Percentiles rank a stretch among this genome's conserved stretches.
Conservation (phyloP, 192 early-diverging fungal species). For the Umbelopsis ramanniana region DNA sequence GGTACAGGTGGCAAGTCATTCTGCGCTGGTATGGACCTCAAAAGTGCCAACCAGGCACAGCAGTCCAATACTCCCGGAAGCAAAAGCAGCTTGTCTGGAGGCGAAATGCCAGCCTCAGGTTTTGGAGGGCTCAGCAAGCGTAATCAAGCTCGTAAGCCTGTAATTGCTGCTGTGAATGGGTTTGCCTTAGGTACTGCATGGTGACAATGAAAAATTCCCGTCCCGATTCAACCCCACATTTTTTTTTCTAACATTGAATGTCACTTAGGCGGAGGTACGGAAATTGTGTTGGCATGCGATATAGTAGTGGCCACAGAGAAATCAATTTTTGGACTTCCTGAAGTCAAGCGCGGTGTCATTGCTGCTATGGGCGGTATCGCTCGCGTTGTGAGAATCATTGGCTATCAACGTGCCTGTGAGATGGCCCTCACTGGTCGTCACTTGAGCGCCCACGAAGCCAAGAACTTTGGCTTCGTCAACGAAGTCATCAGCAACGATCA, state of each 20-base stretch:
- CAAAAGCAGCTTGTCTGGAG: background rate
- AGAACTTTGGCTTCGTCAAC: constrained; percentile 45
- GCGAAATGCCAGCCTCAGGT: constrained; percentile 25
- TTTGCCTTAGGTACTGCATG: constrained; percentile 39
- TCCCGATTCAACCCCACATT: background rate
- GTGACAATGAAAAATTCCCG: background rate
- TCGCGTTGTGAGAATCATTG: constrained; percentile 36
- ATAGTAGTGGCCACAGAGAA: constrained; percentile 48
- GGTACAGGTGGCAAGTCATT: constrained; percentile 41
- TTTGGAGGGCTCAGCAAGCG: constrained; percentile 46
- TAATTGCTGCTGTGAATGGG: constrained; percentile 53
- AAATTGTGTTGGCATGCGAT: constrained; percentile 43
- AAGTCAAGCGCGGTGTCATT: constrained; percentile 45
- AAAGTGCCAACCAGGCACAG: constrained; percentile 25
- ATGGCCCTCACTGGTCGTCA: constrained; percentile 45
- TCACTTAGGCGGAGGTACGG: constrained; percentile 37
- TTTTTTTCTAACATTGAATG: background rate
- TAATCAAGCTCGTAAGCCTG: constrained; percentile 38
- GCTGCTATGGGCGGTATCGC: constrained; percentile 41
- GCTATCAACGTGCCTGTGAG: constrained; percentile 45
- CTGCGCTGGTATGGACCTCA: constrained; percentile 45
- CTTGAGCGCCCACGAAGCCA: constrained; percentile 40
- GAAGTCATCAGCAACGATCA: constrained; percentile 33
- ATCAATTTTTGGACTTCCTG: constrained; percentile 44
- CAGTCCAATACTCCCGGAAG: background rate